Evolutionary conservation across 164 flowering plant species (phyloP), one percentile per base, ranked within the genome.

Genomic region (Pachysandra terminalis): DNA sequence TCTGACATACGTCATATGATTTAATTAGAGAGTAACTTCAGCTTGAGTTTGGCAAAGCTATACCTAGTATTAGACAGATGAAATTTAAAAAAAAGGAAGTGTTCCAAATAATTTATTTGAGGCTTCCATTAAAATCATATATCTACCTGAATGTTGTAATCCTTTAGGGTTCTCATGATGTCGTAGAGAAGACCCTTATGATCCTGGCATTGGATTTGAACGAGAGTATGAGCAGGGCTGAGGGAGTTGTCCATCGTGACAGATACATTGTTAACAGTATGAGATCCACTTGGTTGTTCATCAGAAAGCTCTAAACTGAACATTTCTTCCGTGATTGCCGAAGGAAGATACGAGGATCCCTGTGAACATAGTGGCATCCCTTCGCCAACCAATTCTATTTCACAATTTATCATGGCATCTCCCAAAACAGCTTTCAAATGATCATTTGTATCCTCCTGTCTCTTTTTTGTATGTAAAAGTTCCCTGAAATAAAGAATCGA

Each of bases 151-250:
- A 89, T 90, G 68, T 89, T 87, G 76, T 81, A 92, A 68, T 95
- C 99, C 81, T 92, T 95, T 15, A 95, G 69, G 32, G 94, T 89
- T 78, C 96, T 82, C 97, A 90, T 86, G 40, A 90, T 83, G 75
- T 95, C 99, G 61, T 87, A 95, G 24, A 95, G 85, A 59, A 95
- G 96, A 64, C 97, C 99, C 73, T 90, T 92, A 76, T 90, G 96
- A 70, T 95, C 96, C 74, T 75, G 80, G 74, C 97, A 92, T 40
- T 74, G 63, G 32, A 95, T 87, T 80, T 95, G 94, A 66, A 95
- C 81, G 22, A 95, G 91, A 0, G 97, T 86, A 70, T 95, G 99
- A 66, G 82, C 78, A 58, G 97, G 97, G 72, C 97, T 90, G 32
- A 95, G 83, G 35, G 83, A 76, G 76, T 95, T 92, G 83, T 95